Percentiles rank a stretch among this genome's conserved stretches.
Conservation (phyloP, 2,329 filamentous ascomycete species). For the Botrytis cinerea region DNA sequence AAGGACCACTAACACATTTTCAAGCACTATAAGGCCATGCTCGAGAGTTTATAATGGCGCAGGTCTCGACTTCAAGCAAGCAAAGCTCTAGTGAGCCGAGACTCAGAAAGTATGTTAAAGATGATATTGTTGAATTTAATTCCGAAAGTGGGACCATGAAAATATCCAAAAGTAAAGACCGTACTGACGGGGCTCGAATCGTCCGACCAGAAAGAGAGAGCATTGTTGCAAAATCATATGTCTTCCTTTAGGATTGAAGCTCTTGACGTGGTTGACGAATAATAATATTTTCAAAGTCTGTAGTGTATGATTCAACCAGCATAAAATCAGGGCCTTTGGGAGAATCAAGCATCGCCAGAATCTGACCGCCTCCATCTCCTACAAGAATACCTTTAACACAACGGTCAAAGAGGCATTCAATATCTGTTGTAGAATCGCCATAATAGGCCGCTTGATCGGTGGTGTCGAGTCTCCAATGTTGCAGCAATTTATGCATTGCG, state of each 20-base stretch:
- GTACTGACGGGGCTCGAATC: not conserved
- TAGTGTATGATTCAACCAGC: conserved; percentile 2
- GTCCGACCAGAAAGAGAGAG: not conserved
- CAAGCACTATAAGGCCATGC: not conserved
- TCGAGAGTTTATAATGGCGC: not conserved
- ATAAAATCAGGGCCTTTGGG: not conserved
- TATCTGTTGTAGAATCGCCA: conserved; percentile 40
- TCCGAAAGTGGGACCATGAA: not conserved
- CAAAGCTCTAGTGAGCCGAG: not conserved
- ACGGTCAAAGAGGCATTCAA: conserved; percentile 38
- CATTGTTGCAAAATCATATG: not conserved
- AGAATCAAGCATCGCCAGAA: conserved; percentile 27
- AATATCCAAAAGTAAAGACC: not conserved
- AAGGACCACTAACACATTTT: not conserved
- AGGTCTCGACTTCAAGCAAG: not conserved
- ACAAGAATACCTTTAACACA: conserved; percentile 35
- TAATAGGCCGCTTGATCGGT: conserved; percentile 34
- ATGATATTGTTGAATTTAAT: not conserved
- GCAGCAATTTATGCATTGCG: conserved; percentile 31
- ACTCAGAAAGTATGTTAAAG: not conserved
- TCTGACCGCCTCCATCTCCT: conserved; percentile 27
- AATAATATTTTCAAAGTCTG: not conserved
- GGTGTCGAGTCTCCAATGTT: conserved; percentile 18
- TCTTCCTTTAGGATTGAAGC: not conserved
- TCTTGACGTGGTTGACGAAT: not conserved